Evolutionary conservation across 2,329 filamentous ascomycete species (phyloP).

Genomic region (Dactylellina leptospora): DNA sequence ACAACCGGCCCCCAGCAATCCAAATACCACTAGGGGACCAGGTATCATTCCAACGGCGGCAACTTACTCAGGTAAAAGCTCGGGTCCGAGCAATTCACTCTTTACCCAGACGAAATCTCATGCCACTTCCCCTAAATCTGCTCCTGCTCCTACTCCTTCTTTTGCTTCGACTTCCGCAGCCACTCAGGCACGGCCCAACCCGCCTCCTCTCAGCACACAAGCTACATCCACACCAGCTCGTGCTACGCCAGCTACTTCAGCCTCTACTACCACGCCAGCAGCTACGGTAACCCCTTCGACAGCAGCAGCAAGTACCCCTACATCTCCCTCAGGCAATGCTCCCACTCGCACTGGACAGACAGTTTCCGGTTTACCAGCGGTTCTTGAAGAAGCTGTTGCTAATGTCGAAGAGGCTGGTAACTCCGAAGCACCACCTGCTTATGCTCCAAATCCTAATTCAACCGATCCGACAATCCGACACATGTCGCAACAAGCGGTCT

Average conservation of each 20-base stretch:
- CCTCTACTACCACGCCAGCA: neutral
- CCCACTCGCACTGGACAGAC: slow-evolving; percentile 25
- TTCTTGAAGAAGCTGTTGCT: slow-evolving; percentile 46
- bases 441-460: slow-evolving; percentile 44
- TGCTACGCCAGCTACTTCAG: slow-evolving; percentile 2
- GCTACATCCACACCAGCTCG: slow-evolving; percentile 3
- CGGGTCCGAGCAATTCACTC: neutral
- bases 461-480: slow-evolving; percentile 44
- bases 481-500: slow-evolving; percentile 49
- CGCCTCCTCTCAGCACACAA: slow-evolving; percentile 1
- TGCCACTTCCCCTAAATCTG: neutral
- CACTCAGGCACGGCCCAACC: neutral
- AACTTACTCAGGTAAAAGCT: neutral
- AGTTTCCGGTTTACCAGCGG: slow-evolving; percentile 33
- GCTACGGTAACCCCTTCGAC: slow-evolving; percentile 5
- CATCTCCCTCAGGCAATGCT: slow-evolving; percentile 35
- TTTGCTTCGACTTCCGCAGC: neutral
- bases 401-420: slow-evolving; percentile 44
- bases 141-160: neutral
- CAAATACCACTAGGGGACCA: neutral
- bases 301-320: slow-evolving; percentile 19
- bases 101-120: neutral
- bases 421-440: slow-evolving; percentile 43
- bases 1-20: neutral
- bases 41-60: neutral